phyloP scores from a whole-genome alignment of 2,329 filamentous ascomycete species.

The Tolypocladium ophioglossoides region DNA sequence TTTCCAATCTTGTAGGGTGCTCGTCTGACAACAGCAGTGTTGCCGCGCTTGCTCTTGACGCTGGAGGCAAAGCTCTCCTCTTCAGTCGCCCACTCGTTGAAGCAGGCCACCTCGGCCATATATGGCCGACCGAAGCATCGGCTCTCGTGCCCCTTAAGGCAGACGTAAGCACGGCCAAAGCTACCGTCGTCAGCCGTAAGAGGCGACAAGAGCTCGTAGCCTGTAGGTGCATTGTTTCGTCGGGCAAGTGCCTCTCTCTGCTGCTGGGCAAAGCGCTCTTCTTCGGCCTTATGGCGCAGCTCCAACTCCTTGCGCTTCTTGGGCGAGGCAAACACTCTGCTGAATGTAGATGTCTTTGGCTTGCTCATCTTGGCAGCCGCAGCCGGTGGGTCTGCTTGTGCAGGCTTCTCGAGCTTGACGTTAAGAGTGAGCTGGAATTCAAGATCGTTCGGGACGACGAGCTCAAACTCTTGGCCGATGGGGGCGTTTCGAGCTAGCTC shows the following conservation, averaged over 20 bases:
- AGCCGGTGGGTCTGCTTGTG: conserved; percentile 44
- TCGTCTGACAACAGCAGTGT: conserved; percentile 59
- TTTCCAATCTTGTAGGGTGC: conserved; percentile 97
- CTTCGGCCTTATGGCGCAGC: conserved; percentile 70
- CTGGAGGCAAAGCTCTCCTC: conserved; percentile 69
- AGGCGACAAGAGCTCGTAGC: conserved; percentile 80
- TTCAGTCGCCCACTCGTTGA: conserved; percentile 97
- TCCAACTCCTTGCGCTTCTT: conserved; percentile 97
- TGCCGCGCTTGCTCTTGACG: conserved; percentile 86
- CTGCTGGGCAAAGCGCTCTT: conserved; percentile 57
- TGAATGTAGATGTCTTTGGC: conserved; percentile 79
- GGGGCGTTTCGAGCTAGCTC: conserved; percentile 86
- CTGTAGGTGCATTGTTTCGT: conserved; percentile 52
- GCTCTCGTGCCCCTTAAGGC: conserved; percentile 83
- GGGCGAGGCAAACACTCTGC: conserved; percentile 83
- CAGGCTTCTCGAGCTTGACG: conserved; percentile 81
- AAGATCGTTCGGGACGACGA: conserved; percentile 94
- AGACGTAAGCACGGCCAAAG: conserved; percentile 89
- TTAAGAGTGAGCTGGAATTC: conserved; percentile 97
- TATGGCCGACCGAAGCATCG: conserved; percentile 82
- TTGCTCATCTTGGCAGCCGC: conserved; percentile 51
- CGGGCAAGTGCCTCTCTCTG: conserved; percentile 55
- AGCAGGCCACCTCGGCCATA: conserved; percentile 82
- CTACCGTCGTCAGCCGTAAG: conserved; percentile 85
- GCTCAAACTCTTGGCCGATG: conserved; percentile 95